Evolutionary conservation across 108 stramenopile species (phyloP).

Genomic region (Fragilaria crotonensis): DNA sequence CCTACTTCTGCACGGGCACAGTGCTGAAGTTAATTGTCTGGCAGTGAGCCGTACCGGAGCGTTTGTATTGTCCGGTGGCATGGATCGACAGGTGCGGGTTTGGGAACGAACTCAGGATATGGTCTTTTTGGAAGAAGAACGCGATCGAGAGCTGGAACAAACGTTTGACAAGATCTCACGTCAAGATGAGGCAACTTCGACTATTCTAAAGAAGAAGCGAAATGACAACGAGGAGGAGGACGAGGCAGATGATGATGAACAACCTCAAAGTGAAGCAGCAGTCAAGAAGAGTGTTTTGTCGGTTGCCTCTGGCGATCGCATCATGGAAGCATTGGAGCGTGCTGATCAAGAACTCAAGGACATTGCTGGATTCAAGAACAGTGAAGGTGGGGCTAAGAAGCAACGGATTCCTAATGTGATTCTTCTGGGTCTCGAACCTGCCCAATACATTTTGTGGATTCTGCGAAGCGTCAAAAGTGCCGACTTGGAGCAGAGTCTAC

Average conservation of each 20-base stretch:
- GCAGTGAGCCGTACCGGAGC: constrained; percentile 82
- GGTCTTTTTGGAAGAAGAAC: constrained; percentile 96
- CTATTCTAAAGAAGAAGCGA: constrained; percentile 37
- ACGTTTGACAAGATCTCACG: constrained; percentile 77
- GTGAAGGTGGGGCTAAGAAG: constrained; percentile 23
- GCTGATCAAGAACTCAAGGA: constrained; percentile 83
- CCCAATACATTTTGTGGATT: constrained; percentile 78
- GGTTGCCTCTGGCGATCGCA: constrained; percentile 87
- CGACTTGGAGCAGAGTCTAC: constrained; percentile 89
- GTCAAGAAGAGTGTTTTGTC: constrained; percentile 76
- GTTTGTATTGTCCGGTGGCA: constrained; percentile 81
- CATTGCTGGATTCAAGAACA: constrained; percentile 37
- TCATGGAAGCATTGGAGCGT: constrained; percentile 90
- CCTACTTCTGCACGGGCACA: constrained; percentile 82
- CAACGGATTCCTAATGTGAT: constrained; percentile 57
- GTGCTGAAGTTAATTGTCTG: constrained; percentile 82
- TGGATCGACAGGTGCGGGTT: constrained; percentile 92
- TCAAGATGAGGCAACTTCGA: constrained; percentile 40
- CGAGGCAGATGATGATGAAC: constrained; percentile 37
- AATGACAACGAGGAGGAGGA: constrained; percentile 37
- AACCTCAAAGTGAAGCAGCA: constrained; percentile 83
- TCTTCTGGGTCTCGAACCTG: constrained; percentile 79
- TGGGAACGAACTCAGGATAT: constrained; percentile 97
- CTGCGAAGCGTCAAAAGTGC: constrained; percentile 77
- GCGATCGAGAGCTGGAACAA: constrained; percentile 85